phyloP scores from a whole-genome alignment of 139 green algal species.

The Mesotaenium endlicherianum region DNA sequence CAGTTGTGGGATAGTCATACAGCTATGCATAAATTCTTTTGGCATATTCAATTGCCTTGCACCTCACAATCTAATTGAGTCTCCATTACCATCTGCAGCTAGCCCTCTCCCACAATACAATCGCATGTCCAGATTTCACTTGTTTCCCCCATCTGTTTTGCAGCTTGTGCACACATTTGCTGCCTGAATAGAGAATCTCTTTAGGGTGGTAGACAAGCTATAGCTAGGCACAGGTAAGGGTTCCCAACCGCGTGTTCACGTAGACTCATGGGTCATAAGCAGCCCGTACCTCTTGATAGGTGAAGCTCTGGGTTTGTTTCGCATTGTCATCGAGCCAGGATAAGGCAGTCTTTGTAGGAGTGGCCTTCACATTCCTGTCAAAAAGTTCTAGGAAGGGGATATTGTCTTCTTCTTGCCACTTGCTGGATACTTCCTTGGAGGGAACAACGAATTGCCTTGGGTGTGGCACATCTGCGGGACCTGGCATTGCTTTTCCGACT shows the following conservation, averaged over 20 bases:
- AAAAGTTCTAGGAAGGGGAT: constrained; percentile 11
- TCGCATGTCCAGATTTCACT: too few species aligned
- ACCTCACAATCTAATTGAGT: too few species aligned
- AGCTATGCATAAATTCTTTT: too few species aligned
- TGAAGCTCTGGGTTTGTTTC: not conserved
- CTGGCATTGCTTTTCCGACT: too few species aligned
- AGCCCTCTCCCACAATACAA: too few species aligned
- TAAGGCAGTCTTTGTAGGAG: constrained; percentile 11
- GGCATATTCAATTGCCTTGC: too few species aligned
- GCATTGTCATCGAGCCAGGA: constrained; percentile 25
- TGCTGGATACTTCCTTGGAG: not conserved
- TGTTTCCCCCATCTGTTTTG: too few species aligned
- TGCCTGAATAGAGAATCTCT: not conserved
- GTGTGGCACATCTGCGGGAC: constrained; percentile 16
- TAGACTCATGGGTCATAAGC: not conserved
- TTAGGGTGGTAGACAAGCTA: not conserved
- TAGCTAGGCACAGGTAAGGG: not conserved
- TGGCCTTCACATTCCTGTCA: not conserved
- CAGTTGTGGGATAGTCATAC: too few species aligned
- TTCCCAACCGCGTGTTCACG: not conserved
- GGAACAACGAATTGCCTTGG: not conserved
- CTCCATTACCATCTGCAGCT: too few species aligned
- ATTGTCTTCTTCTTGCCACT: constrained; percentile 12
- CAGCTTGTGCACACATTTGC: too few species aligned
- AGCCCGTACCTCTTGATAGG: constrained; percentile 19